Evolutionary conservation across 352 stramenopile species (phyloP).

Genomic region (Pythium plurisporium): DNA sequence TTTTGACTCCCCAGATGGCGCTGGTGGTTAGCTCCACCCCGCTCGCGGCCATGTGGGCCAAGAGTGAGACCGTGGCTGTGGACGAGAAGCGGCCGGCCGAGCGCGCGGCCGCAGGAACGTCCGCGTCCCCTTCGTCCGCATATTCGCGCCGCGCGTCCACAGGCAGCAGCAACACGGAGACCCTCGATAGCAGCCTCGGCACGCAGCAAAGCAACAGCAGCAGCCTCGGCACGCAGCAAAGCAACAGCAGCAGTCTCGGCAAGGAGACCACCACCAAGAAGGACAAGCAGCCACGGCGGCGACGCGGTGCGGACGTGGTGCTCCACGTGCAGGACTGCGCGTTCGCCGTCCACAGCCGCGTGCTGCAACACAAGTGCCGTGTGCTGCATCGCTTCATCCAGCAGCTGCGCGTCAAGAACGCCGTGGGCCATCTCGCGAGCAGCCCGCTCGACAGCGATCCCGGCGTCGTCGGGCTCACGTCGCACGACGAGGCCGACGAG

Average conservation of each 20-base stretch:
- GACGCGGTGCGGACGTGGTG: constrained; percentile 30
- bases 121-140: neutral
- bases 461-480: neutral
- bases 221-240: constrained; percentile 8
- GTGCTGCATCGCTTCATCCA: constrained; percentile 35
- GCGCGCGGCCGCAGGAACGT: neutral
- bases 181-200: neutral
- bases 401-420: constrained; percentile 17
- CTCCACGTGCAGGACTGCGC: constrained; percentile 50
- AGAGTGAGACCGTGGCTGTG: neutral
- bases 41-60: constrained; percentile 5
- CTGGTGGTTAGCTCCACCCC: constrained; percentile 18
- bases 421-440: neutral
- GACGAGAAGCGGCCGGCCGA: constrained; percentile 8
- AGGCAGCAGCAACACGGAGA: constrained; percentile 8
- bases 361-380: constrained; percentile 33
- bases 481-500: neutral
- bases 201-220: constrained; percentile 5
- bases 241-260: constrained; percentile 5
- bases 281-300: constrained; percentile 15
- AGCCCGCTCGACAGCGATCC: neutral
- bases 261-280: neutral
- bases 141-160: constrained; percentile 9
- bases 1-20: constrained; percentile 14
- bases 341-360: constrained; percentile 34